These are phyloP conservation scores for Fomitopsis pinicola DNA, from an alignment of 1,284 basidiomycete species.

Conservation along the genomic window DNA sequence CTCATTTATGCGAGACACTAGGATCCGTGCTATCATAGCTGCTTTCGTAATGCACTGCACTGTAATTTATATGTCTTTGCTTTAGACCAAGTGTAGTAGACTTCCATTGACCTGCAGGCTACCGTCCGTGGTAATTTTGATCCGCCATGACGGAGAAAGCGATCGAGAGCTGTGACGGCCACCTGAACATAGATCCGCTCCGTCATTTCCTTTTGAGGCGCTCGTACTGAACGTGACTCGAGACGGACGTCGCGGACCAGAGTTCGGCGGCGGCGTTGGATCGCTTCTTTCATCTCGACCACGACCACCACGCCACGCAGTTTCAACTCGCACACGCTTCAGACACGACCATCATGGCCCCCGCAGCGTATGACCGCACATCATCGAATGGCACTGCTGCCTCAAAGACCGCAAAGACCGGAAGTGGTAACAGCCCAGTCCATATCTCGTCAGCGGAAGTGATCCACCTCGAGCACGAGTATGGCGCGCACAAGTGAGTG, in stretches of 20 bases:
- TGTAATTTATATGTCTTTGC: background rate
- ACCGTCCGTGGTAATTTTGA: background rate
- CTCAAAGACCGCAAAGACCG: background rate
- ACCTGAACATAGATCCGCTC: constrained; percentile 1
- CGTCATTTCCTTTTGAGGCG: background rate
- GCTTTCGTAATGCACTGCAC: background rate
- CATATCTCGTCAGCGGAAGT: constrained; percentile 58
- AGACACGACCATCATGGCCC: constrained; percentile 18
- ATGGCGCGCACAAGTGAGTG: constrained; percentile 86
- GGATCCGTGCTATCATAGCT: background rate
- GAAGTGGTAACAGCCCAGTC: constrained; percentile 9
- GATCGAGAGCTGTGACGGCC: background rate
- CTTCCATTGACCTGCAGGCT: background rate
- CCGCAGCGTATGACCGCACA: background rate
- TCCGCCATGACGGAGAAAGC: background rate
- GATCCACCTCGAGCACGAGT: constrained; percentile 79
- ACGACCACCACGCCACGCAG: background rate
- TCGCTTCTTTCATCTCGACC: background rate
- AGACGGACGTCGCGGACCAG: background rate
- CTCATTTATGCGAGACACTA: background rate
- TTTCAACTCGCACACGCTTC: background rate
- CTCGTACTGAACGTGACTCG: background rate
- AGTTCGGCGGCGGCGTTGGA: background rate
- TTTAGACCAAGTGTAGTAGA: background rate
- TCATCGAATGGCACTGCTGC: background rate